Base-by-base conservation (phyloP, 345 rosid species). In the Cardamine resedifolia region DNA sequence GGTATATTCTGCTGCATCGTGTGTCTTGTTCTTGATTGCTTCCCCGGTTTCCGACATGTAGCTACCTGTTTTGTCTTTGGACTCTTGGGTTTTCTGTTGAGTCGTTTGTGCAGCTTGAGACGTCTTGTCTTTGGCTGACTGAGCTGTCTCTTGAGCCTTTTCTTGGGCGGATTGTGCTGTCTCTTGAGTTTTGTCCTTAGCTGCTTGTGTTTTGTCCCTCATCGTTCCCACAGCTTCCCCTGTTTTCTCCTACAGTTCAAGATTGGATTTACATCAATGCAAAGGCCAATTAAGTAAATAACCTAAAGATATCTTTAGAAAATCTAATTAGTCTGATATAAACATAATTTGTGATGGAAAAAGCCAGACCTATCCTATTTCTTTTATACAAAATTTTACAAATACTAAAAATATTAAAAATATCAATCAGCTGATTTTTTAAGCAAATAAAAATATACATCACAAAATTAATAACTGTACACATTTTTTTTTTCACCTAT, bases 181-280 rank as follows among this genome's bases (percentile, higher is more conserved):
- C 30, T 66, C 77, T 4, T 5, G 28, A 16, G 77, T 70, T 47
- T 66, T 77, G 1, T 74, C 81, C 65, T 73, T 76, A 3, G 81
- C 79, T 11, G 74, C 84, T 26, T 69, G 76, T 2, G 78, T 74
- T 61, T 59, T 79, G n/a, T 77, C 82, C 68, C 21, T 72, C 76
- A 52, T 7, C 15, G 41, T 15, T 19, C 56, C 79, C 79, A 60
- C 59, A 60, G 39, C 77, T 36, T 68, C 69, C 20, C 34, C 73
- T 1, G 77, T 66, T 64, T 44, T 81, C 78, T 79, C 88, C 84
- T 82, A 24, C 38, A 16, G 26, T 15, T 41, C 5, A 34, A 64
- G 12, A 64, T 64, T 43, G n/a, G 10, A 38, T 52, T 71, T 4
- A 60, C 19, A 36, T 49, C 28, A 10, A 50, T 12, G 1, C 18